Percentiles rank a stretch among this genome's conserved stretches.
phyloP scores from a whole-genome alignment of 2,329 filamentous ascomycete genomes.

The Ophiostoma pallidulum region DNA sequence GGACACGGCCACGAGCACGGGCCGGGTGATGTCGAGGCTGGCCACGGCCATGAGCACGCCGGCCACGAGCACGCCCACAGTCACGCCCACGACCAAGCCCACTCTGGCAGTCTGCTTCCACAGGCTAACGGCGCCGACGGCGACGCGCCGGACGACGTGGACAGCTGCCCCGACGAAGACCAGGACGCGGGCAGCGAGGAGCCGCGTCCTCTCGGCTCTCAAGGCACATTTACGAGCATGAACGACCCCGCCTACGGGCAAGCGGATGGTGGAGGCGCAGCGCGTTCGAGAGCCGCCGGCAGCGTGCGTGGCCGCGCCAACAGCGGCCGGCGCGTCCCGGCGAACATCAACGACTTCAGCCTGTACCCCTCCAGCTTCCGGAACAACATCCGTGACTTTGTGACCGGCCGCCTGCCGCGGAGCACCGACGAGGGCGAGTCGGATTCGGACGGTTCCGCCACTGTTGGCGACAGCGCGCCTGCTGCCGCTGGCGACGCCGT shows the following conservation, averaged over 20 bases:
- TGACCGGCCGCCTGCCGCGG: constrained; percentile 63
- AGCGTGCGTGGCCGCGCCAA: constrained; percentile 35
- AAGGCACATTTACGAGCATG: constrained; percentile 30
- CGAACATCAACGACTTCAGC: constrained; percentile 63
- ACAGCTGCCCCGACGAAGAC: constrained; percentile 42
- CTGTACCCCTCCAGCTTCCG: constrained; percentile 86
- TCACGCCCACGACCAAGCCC: constrained; percentile 24
- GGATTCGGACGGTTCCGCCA: constrained; percentile 34
- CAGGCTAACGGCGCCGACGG: constrained; percentile 34
- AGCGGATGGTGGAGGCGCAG: constrained; percentile 18
- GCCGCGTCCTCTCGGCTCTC: constrained; percentile 23
- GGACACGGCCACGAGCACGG: constrained; percentile 84
- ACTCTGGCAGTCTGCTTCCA: constrained; percentile 17
- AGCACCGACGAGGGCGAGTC: constrained; percentile 42
- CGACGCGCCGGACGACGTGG: constrained; percentile 31
- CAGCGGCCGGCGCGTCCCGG: constrained; percentile 44
- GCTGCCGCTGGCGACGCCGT: background rate
- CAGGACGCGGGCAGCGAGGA: constrained; percentile 24
- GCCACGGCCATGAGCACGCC: constrained; percentile 30
- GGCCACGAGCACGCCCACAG: constrained; percentile 28
- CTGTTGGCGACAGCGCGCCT: constrained; percentile 19
- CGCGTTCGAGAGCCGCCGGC: constrained; percentile 27
- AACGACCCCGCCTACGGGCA: constrained; percentile 13
- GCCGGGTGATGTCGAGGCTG: constrained; percentile 33
- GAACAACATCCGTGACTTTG: constrained; percentile 71